These are phyloP conservation scores for Eruca vesicaria DNA, from an alignment of 441 rosid species.

Conservation along the genomic window DNA sequence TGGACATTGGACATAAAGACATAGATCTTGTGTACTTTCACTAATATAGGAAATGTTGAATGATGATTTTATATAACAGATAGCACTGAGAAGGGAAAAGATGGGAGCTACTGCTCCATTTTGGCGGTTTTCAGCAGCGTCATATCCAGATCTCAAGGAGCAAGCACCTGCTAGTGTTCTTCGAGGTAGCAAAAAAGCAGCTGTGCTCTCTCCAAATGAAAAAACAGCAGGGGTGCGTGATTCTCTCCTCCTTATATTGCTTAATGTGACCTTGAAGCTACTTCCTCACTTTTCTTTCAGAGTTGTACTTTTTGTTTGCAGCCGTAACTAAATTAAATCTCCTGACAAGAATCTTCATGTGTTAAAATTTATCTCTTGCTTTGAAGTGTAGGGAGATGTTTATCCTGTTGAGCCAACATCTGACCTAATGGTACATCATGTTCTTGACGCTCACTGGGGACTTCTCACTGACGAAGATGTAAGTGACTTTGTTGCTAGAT, in stretches of 20 bases:
- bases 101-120: conserved; percentile 94
- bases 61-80: conserved; percentile 41
- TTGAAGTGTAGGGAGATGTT: conserved; percentile 79
- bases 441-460: conserved; percentile 99
- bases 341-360: not conserved
- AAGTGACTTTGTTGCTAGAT: conserved; percentile 39
- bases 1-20: no score
- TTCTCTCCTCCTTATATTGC: conserved; percentile 34
- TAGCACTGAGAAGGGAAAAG: conserved; percentile 91
- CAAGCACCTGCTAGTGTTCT: conserved; percentile 43
- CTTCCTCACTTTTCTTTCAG: conserved; percentile 6
- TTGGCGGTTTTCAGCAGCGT: conserved; percentile 97
- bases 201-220: conserved; percentile 40
- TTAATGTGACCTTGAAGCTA: not conserved
- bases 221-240: conserved; percentile 56
- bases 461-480: conserved; percentile 87
- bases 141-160: conserved; percentile 89
- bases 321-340: not conserved
- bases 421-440: conserved; percentile 49
- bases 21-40: no score
- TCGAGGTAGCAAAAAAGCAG: conserved; percentile 42
- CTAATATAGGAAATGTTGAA: no score
- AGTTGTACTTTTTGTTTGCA: not conserved
- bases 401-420: conserved; percentile 84
- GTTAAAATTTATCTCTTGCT: conserved; percentile 4